Percentiles rank a stretch among this genome's conserved stretches.
Conservation (phyloP, 768 basidiomycete genomes). For the Stropharia rugosoannulata region DNA sequence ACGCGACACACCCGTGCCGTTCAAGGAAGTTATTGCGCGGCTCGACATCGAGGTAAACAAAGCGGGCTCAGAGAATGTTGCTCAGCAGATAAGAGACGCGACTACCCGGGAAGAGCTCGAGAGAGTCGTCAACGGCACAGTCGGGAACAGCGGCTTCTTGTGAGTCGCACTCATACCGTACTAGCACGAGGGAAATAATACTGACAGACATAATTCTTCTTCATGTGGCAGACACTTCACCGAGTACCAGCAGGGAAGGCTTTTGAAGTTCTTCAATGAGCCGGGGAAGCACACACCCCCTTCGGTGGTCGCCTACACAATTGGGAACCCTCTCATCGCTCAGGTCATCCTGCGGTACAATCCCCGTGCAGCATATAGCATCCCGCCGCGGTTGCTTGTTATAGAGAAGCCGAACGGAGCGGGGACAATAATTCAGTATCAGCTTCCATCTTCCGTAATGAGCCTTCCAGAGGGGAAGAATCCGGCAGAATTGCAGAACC, state of each 20-base stretch:
- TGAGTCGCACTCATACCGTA: constrained; percentile 22
- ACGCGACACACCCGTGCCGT: constrained; percentile 37
- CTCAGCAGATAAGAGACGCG: constrained; percentile 21
- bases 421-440: constrained; percentile 44
- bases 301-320: constrained; percentile 38
- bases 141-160: constrained; percentile 41
- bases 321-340: constrained; percentile 54
- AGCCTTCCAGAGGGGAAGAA: constrained; percentile 21
- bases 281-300: constrained; percentile 10
- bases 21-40: constrained; percentile 40
- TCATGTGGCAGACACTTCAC: constrained; percentile 36
- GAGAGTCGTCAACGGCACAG: constrained; percentile 25
- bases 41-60: constrained; percentile 44
- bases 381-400: constrained; percentile 47
- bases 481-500: constrained; percentile 28
- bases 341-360: constrained; percentile 42
- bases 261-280: constrained; percentile 31
- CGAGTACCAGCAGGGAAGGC: constrained; percentile 33
- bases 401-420: constrained; percentile 33
- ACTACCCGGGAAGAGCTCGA: constrained; percentile 38
- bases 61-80: constrained; percentile 25
- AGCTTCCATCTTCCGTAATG: constrained; percentile 47
- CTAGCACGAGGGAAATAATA: not conserved
- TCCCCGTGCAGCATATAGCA: constrained; percentile 35
- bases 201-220: not conserved